These are phyloP conservation scores for Amanita pseudoporphyria DNA, from an alignment of 768 basidiomycete species.

Conservation along the genomic window DNA sequence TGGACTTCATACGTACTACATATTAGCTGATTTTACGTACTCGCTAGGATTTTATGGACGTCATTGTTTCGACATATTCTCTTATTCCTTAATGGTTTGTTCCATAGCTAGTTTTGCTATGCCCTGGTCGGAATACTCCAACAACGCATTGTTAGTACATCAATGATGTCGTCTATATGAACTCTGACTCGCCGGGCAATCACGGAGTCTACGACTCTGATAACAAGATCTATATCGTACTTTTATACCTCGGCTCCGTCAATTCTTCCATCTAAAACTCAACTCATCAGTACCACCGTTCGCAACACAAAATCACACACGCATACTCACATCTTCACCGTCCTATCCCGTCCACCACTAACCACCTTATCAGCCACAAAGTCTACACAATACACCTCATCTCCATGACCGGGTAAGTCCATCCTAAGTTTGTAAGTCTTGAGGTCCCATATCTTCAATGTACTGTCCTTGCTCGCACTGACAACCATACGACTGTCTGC, in stretches of 20 bases:
- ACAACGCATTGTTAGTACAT: too few species aligned
- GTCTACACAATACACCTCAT: constrained; percentile 98
- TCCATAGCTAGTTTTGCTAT: too few species aligned
- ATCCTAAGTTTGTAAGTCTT: constrained; percentile 93
- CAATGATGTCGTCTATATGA: too few species aligned
- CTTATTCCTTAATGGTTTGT: too few species aligned
- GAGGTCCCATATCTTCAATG: constrained; percentile 95
- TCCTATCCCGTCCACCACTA: constrained; percentile 89
- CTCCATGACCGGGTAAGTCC: constrained; percentile 92
- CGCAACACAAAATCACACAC: constrained; percentile 19
- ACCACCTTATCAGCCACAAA: constrained; percentile 99
- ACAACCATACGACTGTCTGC: constrained; percentile 88
- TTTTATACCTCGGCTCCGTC: neutral
- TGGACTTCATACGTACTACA: too few species aligned
- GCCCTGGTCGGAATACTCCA: too few species aligned
- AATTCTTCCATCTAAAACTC: too few species aligned
- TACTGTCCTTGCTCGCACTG: constrained; percentile 93
- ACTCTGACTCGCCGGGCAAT: too few species aligned
- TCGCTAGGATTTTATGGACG: too few species aligned
- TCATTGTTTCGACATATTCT: too few species aligned
- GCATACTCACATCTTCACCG: constrained; percentile 96
- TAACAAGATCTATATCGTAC: neutral
- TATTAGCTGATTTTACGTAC: too few species aligned
- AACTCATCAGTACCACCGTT: neutral
- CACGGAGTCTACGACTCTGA: too few species aligned